Evolutionary conservation across 805 yeast species (phyloP).

Genomic region (Tetrapisispora pingtungensis): DNA sequence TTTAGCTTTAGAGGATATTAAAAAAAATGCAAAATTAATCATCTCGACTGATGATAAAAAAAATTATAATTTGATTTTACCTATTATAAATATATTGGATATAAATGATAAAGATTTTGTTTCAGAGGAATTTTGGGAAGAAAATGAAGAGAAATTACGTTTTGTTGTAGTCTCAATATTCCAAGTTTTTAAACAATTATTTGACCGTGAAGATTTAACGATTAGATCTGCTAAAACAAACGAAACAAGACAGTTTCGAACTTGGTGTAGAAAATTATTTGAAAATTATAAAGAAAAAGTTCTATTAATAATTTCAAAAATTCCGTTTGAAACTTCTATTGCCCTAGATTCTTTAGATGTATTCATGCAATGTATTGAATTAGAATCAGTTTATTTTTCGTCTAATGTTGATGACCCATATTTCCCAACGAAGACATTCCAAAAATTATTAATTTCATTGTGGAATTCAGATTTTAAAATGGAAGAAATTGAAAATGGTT

Average conservation of each 20-base stretch:
- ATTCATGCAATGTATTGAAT: constrained; percentile 42
- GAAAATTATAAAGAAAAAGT: constrained; percentile 40
- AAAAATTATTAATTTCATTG: constrained; percentile 30
- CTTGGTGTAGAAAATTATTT: constrained; percentile 57
- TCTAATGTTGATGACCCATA: constrained; percentile 43
- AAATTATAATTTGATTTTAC: constrained; percentile 26
- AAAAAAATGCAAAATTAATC: constrained; percentile 20
- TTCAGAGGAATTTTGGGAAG: constrained; percentile 5
- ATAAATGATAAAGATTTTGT: constrained; percentile 5
- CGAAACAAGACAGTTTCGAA: constrained; percentile 31
- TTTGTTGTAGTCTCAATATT: constrained; percentile 24
- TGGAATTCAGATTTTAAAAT: constrained; percentile 24
- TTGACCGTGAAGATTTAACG: constrained; percentile 24
- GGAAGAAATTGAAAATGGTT: constrained; percentile 35
- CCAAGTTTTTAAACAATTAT: constrained; percentile 27
- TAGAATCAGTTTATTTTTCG: constrained; percentile 46
- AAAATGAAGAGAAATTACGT: constrained; percentile 17
- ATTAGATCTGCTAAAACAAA: constrained; percentile 6
- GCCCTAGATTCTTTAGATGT: constrained; percentile 47
- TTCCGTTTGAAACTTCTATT: constrained; percentile 35
- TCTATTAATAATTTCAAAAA: constrained; percentile 32
- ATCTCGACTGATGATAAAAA: constrained; percentile 21
- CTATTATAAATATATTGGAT: constrained; percentile 17
- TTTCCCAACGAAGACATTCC: constrained; percentile 52
- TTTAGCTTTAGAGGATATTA: constrained; percentile 20